Base-by-base conservation (phyloP, 306 rosid species). In the Fagus sylvatica region DNA sequence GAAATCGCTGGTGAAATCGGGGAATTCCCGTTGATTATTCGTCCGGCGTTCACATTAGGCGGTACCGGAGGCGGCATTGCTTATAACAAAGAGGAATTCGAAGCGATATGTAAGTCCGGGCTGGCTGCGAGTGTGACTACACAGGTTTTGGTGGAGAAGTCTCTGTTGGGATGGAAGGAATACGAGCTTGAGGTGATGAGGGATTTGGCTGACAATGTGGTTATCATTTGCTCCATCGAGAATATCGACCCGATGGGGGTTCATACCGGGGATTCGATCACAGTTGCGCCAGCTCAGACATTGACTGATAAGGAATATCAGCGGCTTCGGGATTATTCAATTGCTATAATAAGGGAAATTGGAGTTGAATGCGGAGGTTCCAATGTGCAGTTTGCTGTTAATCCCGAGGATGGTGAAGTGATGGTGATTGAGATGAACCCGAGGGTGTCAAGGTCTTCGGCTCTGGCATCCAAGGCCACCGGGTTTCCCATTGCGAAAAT, bases 401-500 rank as follows among this genome's bases (percentile, higher is more conserved):
- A 90, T 49, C 98, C 99, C 0, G 62, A 6, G 2, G 78, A 96
- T 39, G 98, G 98, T 2, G 98, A 93, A 86, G 98, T 96, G 12
- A 93, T 96, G 99, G 96, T 96, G 51, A 93, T 96, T 78, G 99
- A 96, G 89, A 96, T 93, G 99, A 96, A 96, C 75, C 99, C 99
- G 0, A 88, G 99, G 84, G 99, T 96, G 54, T 96, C 98, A 0
- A 81, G 99, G 83, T 96, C 98, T 4, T 96, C 99, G 0, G 99
- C 99, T 40, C 75, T 84, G 80, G 99, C 98, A 0, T 93, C 97
- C 2, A 96, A 93, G 88, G 99, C 98, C 6, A 96, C 99, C 0
- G 99, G 99, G 1, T 96, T 96, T 78, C 99, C 98, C 0, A 96
- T 96, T 13, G 99, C 98, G 0, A 96, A 96, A 73, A 91, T 96